These are phyloP conservation scores for Phytopythium sindhum DNA, from an alignment of 352 stramenopile genomes.

Conservation along the genomic window DNA sequence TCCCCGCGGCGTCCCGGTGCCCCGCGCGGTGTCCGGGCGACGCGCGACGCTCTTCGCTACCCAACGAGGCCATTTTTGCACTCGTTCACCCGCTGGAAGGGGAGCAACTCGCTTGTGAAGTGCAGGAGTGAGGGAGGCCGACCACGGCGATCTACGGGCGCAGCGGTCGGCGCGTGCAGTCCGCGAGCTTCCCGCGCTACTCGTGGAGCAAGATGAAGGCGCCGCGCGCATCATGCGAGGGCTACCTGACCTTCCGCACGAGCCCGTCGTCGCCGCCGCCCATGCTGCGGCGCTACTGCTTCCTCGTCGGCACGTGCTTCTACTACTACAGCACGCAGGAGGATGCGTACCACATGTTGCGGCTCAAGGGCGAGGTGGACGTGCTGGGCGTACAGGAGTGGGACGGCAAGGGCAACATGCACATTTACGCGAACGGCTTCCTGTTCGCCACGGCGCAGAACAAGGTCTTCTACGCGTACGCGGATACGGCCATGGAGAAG, in stretches of 20 bases:
- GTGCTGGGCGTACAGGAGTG: conserved; percentile 89
- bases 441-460: conserved; percentile 86
- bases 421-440: conserved; percentile 89
- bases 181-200: conserved; percentile 17
- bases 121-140: not conserved
- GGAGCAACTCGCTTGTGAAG: not conserved
- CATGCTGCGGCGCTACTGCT: conserved; percentile 86
- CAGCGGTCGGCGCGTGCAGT: conserved; percentile 11
- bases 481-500: conserved; percentile 86
- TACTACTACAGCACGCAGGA: conserved; percentile 91
- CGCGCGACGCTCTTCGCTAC: not conserved
- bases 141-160: conserved; percentile 20
- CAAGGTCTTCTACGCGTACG: conserved; percentile 89
- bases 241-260: conserved; percentile 83
- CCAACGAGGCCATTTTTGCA: not conserved
- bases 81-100: not conserved
- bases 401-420: conserved; percentile 91
- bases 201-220: conserved; percentile 74
- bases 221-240: conserved; percentile 76
- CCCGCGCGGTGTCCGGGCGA: not conserved
- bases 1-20: not conserved
- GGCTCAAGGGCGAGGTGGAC: conserved; percentile 83
- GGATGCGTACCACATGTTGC: conserved; percentile 88
- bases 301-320: conserved; percentile 85
- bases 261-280: conserved; percentile 83